phyloP scores from a whole-genome alignment of 1,284 basidiomycete species.

The Tilletia walkeri region DNA sequence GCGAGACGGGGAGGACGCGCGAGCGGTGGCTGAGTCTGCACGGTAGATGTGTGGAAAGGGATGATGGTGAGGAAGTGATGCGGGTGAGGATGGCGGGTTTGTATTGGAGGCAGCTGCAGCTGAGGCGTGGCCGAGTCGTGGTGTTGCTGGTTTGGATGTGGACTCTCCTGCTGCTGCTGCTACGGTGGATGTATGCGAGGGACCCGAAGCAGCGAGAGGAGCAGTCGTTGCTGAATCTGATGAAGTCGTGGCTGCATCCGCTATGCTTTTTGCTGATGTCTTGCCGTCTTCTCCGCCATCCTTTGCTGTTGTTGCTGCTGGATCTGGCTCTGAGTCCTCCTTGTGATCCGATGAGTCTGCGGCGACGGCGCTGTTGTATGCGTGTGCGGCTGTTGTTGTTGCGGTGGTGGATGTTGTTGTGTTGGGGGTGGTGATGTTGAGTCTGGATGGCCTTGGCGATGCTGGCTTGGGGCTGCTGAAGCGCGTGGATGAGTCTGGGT shows the following conservation, averaged over 20 bases:
- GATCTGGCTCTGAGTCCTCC: not conserved
- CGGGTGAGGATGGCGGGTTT: not conserved
- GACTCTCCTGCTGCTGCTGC: slow-evolving; percentile 1
- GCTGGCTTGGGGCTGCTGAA: slow-evolving; percentile 9
- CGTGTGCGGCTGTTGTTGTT: not conserved
- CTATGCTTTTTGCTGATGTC: too few relatives aligned
- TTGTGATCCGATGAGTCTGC: too few relatives aligned
- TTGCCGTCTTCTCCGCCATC: too few relatives aligned
- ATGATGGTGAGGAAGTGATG: not conserved
- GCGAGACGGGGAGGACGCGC: slow-evolving; percentile 10
- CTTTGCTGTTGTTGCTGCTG: not conserved
- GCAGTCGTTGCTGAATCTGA: too few relatives aligned
- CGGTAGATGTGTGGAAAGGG: not conserved
- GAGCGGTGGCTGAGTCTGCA: slow-evolving; percentile 14
- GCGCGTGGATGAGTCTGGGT: slow-evolving; percentile 9
- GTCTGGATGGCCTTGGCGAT: slow-evolving; percentile 5
- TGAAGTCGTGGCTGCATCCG: too few relatives aligned
- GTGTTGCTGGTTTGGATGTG: slow-evolving; percentile 8
- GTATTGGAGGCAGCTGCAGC: not conserved
- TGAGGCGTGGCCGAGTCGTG: not conserved
- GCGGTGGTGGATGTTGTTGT: not conserved
- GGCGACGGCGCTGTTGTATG: not conserved
- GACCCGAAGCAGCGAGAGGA: too few relatives aligned
- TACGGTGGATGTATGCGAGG: not conserved
- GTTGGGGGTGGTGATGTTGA: not conserved